Conservation (phyloP, 108 stramenopile genomes). For the Cylindrotheca fusiformis region DNA sequence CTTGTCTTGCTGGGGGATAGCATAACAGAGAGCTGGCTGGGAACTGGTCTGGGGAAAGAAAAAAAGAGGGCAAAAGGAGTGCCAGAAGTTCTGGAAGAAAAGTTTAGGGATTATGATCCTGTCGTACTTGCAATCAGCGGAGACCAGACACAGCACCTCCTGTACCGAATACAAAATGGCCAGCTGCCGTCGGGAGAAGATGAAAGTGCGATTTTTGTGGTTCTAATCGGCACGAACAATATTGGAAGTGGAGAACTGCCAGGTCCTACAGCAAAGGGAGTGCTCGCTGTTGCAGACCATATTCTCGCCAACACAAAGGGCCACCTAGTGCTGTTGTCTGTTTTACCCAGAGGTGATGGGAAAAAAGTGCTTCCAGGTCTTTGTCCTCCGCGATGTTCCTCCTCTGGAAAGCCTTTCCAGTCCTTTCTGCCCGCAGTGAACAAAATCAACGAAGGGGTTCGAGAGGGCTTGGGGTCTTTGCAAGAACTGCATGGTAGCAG, state of each 20-base stretch:
- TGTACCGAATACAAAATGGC: conserved; percentile 28
- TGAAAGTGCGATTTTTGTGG: conserved; percentile 28
- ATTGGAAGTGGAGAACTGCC: conserved; percentile 37
- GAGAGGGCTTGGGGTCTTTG: conserved; percentile 7
- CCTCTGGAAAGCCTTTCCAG: conserved; percentile 16
- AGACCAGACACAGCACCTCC: conserved; percentile 34
- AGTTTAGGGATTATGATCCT: conserved; percentile 19
- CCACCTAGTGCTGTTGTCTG: conserved; percentile 20
- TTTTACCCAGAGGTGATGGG: conserved; percentile 36
- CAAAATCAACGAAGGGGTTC: conserved; percentile 22
- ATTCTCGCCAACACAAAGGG: conserved; percentile 19
- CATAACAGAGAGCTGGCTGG: conserved; percentile 54
- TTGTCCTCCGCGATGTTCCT: conserved; percentile 41
- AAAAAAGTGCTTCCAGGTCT: background rate
- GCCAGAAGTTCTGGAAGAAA: conserved; percentile 10
- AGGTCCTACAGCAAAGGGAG: conserved; percentile 24
- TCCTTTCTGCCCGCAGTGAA: conserved; percentile 35
- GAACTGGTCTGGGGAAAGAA: conserved; percentile 32
- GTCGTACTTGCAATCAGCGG: conserved; percentile 24
- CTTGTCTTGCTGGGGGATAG: conserved; percentile 57
- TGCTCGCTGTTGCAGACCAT: conserved; percentile 27
- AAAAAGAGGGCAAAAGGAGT: conserved; percentile 21
- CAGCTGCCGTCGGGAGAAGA: conserved; percentile 18
- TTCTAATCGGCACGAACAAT: conserved; percentile 37
- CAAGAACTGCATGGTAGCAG: conserved; percentile 6